Base-by-base conservation (phyloP, 495 filamentous ascomycete species). In the Poronia punctata region DNA sequence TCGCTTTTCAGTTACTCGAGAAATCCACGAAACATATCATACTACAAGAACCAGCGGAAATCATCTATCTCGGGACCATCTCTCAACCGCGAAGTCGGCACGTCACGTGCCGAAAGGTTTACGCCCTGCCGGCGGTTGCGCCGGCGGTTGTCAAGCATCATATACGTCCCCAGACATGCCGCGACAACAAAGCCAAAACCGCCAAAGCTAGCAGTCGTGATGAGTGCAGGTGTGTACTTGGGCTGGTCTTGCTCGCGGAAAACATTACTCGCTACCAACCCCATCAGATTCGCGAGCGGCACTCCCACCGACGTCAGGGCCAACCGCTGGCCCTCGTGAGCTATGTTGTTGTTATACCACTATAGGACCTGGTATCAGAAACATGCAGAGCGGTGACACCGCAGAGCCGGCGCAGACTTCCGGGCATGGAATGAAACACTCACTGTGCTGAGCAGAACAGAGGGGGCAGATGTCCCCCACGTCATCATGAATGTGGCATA, bases 401-500 rank as follows among this genome's bases (percentile, higher is more conserved):
- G 15, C 28, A 17, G 16, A 7, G 18, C 16, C 12, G 27, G 10
- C 2, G 27, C 20, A 10, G 5, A 35, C 15, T 24, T 38, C 36
- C 28, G 28, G 32, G 35, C 23, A 46, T 37, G 41, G 56, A 43
- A 48, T 56, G 12, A n/a, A n/a, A n/a, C n/a, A 47, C 52, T 47
- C 43, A 59, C 55, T 9, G 71, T 73, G 8, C 68, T 71, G 10
- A 77, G 50, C 11, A 79, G 57, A 15, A 76, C 71, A 1, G 71
- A 74, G 0, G 75, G 70, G 3, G 71, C 73, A n/a, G 68, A 76
- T 1, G 71, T 76, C 11, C 74, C 74, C 82, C 84, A 88, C 11
- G 77, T 81, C 82, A 89, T 87, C 81, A 88, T 86, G 56, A 88
- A 89, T 15, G 70, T 76, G 8, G 83, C 81, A 40, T 84, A 88